Percentiles rank a stretch among this genome's conserved stretches.
Conservation (phyloP, 129 eudicot species). For the Escallonia herrerae region DNA sequence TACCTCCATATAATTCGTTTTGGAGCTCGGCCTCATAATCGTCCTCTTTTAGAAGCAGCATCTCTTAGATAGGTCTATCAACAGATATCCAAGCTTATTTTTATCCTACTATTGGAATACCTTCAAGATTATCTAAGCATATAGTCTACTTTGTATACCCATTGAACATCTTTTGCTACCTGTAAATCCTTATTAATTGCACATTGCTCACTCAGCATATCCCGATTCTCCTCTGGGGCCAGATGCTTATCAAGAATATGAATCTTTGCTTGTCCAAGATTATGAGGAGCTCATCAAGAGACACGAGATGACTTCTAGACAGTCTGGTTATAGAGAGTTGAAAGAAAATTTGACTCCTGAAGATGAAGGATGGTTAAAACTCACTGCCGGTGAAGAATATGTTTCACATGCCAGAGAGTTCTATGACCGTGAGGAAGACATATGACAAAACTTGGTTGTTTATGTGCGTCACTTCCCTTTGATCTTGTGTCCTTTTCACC, state of each 20-base stretch:
- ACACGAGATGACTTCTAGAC: constrained; percentile 22
- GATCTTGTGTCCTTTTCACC: constrained; percentile 85
- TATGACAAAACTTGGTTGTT: constrained; percentile 41
- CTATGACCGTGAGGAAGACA: constrained; percentile 29
- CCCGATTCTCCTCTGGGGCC: constrained; percentile 98
- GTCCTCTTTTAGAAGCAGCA: too few species aligned
- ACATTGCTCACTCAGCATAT: constrained; percentile 86
- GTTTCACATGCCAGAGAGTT: constrained; percentile 23
- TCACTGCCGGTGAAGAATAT: constrained; percentile 41
- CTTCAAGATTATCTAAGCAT: too few species aligned
- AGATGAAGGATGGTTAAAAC: constrained; percentile 85
- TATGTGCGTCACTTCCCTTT: constrained; percentile 86
- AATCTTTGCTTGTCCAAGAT: constrained; percentile 81
- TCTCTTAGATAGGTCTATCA: too few species aligned
- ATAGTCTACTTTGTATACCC: too few species aligned
- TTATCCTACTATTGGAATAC: too few species aligned
- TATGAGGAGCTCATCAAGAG: constrained; percentile 77
- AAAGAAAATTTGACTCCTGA: constrained; percentile 31
- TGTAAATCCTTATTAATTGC: too few species aligned
- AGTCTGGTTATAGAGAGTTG: constrained; percentile 10
- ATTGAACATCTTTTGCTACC: too few species aligned
- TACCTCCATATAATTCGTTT: too few species aligned
- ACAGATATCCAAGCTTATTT: too few species aligned
- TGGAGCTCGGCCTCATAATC: too few species aligned
- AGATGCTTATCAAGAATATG: constrained; percentile 88